Conservation (phyloP, 2,329 filamentous ascomycete genomes). For the Bertia moriformis region DNA sequence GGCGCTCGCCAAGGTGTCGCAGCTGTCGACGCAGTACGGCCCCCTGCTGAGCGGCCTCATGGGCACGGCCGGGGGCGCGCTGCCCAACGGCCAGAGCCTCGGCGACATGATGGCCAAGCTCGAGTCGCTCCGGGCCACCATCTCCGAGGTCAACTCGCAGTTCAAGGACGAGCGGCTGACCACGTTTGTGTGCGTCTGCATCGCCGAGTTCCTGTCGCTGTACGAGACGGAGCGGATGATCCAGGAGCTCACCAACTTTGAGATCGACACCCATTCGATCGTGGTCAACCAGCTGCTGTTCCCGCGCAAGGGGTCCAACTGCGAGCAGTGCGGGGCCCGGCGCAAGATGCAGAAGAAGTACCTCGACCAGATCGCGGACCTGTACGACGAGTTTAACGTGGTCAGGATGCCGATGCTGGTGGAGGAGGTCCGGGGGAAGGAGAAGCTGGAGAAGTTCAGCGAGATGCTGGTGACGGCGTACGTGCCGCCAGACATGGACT, state of each 20-base stretch:
- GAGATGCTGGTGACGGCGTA: constrained; percentile 70
- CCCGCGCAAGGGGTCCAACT: constrained; percentile 68
- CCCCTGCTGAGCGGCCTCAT: constrained; percentile 90
- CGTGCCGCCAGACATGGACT: constrained; percentile 39
- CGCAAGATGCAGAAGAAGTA: constrained; percentile 99
- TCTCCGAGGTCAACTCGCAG: constrained; percentile 88
- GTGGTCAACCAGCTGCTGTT: constrained; percentile 97
- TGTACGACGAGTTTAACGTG: constrained; percentile 98
- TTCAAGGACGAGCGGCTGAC: constrained; percentile 95
- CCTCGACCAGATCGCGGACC: constrained; percentile 91
- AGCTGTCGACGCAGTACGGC: constrained; percentile 85
- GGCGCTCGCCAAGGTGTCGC: constrained; percentile 89
- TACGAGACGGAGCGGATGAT: constrained; percentile 99
- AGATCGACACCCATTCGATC: constrained; percentile 92
- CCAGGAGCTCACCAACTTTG: constrained; percentile 82
- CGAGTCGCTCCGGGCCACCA: constrained; percentile 82
- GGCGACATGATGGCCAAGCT: constrained; percentile 89
- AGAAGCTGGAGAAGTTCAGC: constrained; percentile 79
- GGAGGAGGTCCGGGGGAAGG: constrained; percentile 90
- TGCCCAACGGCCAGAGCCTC: constrained; percentile 86
- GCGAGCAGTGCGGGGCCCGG: constrained; percentile 87
- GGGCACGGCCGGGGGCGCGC: constrained; percentile 53
- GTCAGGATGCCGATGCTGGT: constrained; percentile 95
- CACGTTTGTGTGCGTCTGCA: constrained; percentile 96
- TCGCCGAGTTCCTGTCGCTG: constrained; percentile 87